Evolutionary conservation across 1,284 basidiomycete genomes (phyloP), one percentile per base, ranked within the genome.

Genomic region (Cerrena zonata): DNA sequence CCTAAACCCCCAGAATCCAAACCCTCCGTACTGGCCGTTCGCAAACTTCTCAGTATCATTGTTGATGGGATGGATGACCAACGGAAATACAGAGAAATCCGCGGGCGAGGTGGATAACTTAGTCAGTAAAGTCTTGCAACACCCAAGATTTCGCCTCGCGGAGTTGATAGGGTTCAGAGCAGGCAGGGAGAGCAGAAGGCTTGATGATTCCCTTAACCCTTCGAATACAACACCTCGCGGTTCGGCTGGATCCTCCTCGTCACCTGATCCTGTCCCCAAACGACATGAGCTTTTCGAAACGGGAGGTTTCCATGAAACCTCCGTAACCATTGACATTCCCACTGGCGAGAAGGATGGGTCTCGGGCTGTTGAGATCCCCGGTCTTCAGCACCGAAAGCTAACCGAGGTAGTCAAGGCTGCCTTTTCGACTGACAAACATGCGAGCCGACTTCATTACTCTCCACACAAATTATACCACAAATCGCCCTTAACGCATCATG

Each of bases 61-160:
- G 1, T 27, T 54, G 26, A 37, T 57, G 25, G 1, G 47, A 3
- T 59, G 58, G 58, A 36, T 49, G 15, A 47, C 49, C 49, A 42
- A 26, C 10, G 58, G 50, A 3, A 40, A 37, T 1, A 39, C 43
- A 13, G 3, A 12, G 2, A 59, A 57, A 30, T 56, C 63, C 0
- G 38, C 41, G 4, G 44, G 4, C 1, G 58, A 65, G 45, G 21
- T 58, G 1, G 30, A 62, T 26, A 40, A 52, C 0, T 55, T 66
- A 1, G 56, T 61, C 5, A 5, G 50, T 2, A 47, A 60, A 11
- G 58, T 65, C 2, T 30, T 66, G 1, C 40, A 23, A 2, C 49
- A 55, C 2, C 48, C 47, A 0, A 58, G 59, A 18, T 64, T 62
- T 43, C n/a, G 48, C 0, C 15, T 21, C 0, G 47, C 52, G 4